phyloP scores from a whole-genome alignment of 495 filamentous ascomycete species.

The Xylaria castorea region DNA sequence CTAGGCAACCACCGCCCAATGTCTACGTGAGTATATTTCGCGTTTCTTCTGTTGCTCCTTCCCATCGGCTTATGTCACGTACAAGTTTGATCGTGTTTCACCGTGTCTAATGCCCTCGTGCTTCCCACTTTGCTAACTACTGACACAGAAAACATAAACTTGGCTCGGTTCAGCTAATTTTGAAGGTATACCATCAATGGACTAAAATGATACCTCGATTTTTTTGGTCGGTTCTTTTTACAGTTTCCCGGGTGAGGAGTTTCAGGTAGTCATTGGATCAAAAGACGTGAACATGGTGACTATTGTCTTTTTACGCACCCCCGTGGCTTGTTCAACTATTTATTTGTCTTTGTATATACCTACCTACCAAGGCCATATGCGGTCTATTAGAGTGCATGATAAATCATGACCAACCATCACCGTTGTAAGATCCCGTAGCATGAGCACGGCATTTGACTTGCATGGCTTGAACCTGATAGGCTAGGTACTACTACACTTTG shows the following conservation, averaged over 20 bases:
- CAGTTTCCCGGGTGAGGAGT: constrained; percentile 6
- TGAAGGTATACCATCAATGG: constrained; percentile 74
- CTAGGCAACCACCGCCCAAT: constrained; percentile 80
- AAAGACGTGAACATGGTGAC: constrained; percentile 9
- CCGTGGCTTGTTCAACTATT: background rate
- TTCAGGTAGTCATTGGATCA: constrained; percentile 2
- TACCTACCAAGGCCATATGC: background rate
- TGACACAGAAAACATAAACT: constrained; percentile 90
- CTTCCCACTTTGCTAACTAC: constrained; percentile 20
- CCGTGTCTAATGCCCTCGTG: too few relatives aligned
- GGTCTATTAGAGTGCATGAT: constrained; percentile 11
- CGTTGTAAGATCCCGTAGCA: background rate
- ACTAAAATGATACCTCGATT: background rate
- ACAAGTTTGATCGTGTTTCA: background rate
- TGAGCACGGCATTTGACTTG: background rate
- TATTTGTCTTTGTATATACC: constrained; percentile 10
- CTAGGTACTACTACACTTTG: background rate
- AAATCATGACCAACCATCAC: constrained; percentile 3
- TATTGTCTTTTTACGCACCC: background rate
- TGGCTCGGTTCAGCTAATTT: constrained; percentile 93
- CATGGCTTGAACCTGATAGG: background rate
- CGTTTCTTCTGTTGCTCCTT: background rate
- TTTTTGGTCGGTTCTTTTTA: background rate
- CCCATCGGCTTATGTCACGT: background rate
- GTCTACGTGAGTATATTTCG: constrained; percentile 58